Percentiles rank a stretch among this genome's conserved stretches.
Evolutionary conservation across 352 stramenopile genomes (phyloP).

Genomic region (Globisporangium spiculum): DNA sequence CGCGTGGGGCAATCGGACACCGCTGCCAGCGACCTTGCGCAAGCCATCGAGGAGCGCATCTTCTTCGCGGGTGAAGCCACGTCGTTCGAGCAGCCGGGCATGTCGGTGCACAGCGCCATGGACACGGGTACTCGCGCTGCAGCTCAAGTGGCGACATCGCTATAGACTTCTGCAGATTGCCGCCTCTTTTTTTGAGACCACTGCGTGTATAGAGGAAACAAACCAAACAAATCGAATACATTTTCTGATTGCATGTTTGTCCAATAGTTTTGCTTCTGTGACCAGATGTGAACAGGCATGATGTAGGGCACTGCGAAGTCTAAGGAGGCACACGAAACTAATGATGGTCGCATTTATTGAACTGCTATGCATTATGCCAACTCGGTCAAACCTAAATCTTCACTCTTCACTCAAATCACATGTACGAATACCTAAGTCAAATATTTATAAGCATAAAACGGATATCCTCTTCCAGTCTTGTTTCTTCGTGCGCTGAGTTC

Average conservation of each 20-base stretch:
- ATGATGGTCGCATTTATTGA: not conserved
- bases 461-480: not conserved
- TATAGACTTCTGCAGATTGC: slow-evolving; percentile 18
- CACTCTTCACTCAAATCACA: slow-evolving; percentile 10
- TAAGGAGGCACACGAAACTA: not conserved
- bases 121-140: slow-evolving; percentile 76
- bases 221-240: not conserved
- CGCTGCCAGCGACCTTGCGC: slow-evolving; percentile 53
- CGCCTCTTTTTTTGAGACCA: not conserved
- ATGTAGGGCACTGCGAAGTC: too few species aligned
- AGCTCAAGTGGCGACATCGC: slow-evolving; percentile 40
- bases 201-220: not conserved
- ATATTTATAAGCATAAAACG: slow-evolving; percentile 14
- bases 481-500: slow-evolving; percentile 1
- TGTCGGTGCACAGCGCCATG: slow-evolving; percentile 81
- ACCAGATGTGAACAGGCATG: not conserved
- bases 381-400: slow-evolving; percentile 7
- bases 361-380: slow-evolving; percentile 1
- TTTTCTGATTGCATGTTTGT: not conserved
- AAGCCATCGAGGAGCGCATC: slow-evolving; percentile 56
- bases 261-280: not conserved
- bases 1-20: slow-evolving; percentile 66
- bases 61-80: slow-evolving; percentile 85
- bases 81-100: slow-evolving; percentile 75
- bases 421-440: slow-evolving; percentile 9